Conservation (phyloP, 1,284 basidiomycete genomes). For the Heterobasidion irregulare region DNA sequence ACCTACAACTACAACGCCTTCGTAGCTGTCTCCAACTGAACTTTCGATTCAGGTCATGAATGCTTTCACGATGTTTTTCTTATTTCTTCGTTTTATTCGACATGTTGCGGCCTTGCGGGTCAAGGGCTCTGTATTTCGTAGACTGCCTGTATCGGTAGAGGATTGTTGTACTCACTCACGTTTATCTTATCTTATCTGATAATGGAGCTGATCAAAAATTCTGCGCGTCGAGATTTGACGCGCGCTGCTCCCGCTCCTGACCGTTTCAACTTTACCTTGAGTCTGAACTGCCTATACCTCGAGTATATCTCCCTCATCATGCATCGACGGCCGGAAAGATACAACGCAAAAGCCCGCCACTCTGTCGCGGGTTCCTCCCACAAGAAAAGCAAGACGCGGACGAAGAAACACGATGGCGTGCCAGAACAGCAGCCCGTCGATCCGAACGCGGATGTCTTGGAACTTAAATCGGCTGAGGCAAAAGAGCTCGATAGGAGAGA, state of each 20-base stretch:
- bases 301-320: background rate
- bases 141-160: too few species aligned
- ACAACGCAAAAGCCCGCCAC: conserved; percentile 57
- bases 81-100: too few species aligned
- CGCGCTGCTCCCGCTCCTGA: too few species aligned
- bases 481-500: conserved; percentile 54
- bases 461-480: conserved; percentile 51
- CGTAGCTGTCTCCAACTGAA: conserved; percentile 24
- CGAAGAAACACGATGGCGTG: background rate
- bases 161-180: too few species aligned
- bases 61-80: too few species aligned
- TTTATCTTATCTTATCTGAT: too few species aligned
- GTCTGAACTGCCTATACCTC: too few species aligned
- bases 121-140: too few species aligned
- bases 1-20: conserved; percentile 63
- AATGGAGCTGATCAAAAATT: too few species aligned
- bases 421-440: conserved; percentile 21
- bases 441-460: conserved; percentile 52
- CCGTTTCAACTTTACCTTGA: too few species aligned
- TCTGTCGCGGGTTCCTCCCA: conserved; percentile 38
- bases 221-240: too few species aligned
- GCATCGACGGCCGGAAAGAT: conserved; percentile 23
- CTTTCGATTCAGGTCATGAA: background rate
- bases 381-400: conserved; percentile 40
- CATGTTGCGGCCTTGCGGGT: too few species aligned